Evolutionary conservation across 1,284 basidiomycete genomes (phyloP).

Genomic region (Cryptococcus sp.): DNA sequence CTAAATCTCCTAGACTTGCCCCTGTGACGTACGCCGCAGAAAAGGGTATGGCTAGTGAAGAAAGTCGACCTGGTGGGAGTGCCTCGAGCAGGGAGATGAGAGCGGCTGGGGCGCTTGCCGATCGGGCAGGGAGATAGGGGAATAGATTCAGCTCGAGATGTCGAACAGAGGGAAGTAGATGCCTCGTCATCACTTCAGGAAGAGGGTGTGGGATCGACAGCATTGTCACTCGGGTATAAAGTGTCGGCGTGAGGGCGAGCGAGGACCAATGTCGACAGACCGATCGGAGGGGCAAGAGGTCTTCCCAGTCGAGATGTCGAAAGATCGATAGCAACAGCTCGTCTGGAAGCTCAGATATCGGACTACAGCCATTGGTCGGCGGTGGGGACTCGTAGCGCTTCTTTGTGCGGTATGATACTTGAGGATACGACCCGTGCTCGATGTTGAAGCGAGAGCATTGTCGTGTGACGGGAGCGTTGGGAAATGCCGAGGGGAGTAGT

Average conservation of each 20-base stretch:
- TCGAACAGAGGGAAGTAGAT: constrained; percentile 19
- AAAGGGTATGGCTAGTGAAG: constrained; percentile 23
- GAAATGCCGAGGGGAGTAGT: constrained; percentile 12
- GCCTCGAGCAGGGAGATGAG: constrained; percentile 13
- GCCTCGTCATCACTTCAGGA: neutral
- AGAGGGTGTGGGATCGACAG: constrained; percentile 13
- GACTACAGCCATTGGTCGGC: constrained; percentile 17
- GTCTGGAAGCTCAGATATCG: constrained; percentile 20
- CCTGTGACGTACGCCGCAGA: constrained; percentile 18
- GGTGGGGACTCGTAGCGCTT: constrained; percentile 8
- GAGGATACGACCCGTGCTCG: neutral
- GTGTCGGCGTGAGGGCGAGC: constrained; percentile 16
- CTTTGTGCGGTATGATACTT: neutral
- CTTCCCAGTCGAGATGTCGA: constrained; percentile 17
- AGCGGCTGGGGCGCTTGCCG: constrained; percentile 2
- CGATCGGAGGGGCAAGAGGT: constrained; percentile 18
- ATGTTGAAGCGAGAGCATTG: neutral
- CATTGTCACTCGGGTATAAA: constrained; percentile 22
- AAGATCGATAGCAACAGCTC: constrained; percentile 29
- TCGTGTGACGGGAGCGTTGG: neutral
- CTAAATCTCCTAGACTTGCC: constrained; percentile 12
- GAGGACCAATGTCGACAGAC: constrained; percentile 9
- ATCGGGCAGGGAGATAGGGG: constrained; percentile 11
- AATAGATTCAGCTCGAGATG: constrained; percentile 26
- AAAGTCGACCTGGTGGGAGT: constrained; percentile 19